Conservation (phyloP, 2,329 filamentous ascomycete species). For the Penicillium sp. region DNA sequence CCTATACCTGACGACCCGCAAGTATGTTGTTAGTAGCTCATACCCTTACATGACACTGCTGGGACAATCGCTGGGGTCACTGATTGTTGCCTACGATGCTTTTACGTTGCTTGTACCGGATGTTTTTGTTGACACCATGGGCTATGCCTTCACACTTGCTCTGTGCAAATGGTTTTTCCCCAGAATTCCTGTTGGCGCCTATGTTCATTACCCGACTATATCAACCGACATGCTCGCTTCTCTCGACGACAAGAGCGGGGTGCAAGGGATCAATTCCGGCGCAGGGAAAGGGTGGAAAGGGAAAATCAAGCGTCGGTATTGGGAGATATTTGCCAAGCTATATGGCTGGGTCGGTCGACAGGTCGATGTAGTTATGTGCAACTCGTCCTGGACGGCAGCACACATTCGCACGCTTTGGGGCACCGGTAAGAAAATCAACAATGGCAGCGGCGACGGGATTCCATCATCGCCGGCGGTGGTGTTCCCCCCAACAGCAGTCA, state of each 20-base stretch:
- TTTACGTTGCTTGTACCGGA: conserved; percentile 90
- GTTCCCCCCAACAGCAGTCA: conserved; percentile 88
- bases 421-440: conserved; percentile 43
- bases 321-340: conserved; percentile 75
- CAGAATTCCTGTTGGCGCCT: conserved; percentile 77
- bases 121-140: conserved; percentile 96
- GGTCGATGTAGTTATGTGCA: conserved; percentile 94
- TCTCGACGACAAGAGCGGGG: conserved; percentile 64
- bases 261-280: conserved; percentile 77
- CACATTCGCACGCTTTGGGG: conserved; percentile 83
- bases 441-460: conserved; percentile 36
- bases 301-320: conserved; percentile 73
- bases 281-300: conserved; percentile 71
- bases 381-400: conserved; percentile 87
- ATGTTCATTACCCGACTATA: conserved; percentile 97
- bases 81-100: conserved; percentile 86
- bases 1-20: conserved; percentile 83
- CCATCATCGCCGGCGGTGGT: conserved; percentile 58
- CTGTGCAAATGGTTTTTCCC: conserved; percentile 80
- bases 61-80: conserved; percentile 86
- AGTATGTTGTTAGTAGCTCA: conserved; percentile 79
- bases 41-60: conserved; percentile 92
- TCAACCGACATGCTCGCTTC: conserved; percentile 95
- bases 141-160: conserved; percentile 86
- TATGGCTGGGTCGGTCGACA: conserved; percentile 81